These are phyloP conservation scores for Leishmania gerbilli DNA, from an alignment of 208 protist species.

Conservation along the genomic window DNA sequence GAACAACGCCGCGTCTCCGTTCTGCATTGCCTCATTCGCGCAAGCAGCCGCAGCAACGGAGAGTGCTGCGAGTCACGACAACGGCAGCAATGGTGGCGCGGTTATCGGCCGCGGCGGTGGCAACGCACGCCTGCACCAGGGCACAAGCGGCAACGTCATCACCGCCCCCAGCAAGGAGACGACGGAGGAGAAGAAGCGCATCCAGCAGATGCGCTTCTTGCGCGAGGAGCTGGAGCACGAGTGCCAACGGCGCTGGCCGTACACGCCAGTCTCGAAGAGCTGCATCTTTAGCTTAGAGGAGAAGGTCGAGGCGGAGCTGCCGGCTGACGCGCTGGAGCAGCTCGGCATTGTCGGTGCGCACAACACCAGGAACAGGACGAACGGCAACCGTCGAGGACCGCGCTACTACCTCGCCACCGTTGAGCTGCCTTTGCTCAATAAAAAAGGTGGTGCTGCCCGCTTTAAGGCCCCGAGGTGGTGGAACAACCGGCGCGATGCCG, in stretches of 20 bases:
- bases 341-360: conserved; percentile 34
- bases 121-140: conserved; percentile 29
- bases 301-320: conserved; percentile 43
- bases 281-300: conserved; percentile 66
- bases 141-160: conserved; percentile 61
- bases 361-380: conserved; percentile 35
- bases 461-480: conserved; percentile 60
- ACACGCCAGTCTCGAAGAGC: conserved; percentile 68
- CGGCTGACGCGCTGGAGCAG: conserved; percentile 31
- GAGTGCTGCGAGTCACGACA: background rate
- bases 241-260: conserved; percentile 66
- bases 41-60: conserved; percentile 2
- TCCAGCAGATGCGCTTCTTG: conserved; percentile 59
- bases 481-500: conserved; percentile 47
- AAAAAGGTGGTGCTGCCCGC: conserved; percentile 50
- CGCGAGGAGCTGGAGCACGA: conserved; percentile 60
- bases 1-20: conserved; percentile 46
- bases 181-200: conserved; percentile 49
- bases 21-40: conserved; percentile 17
- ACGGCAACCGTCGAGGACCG: conserved; percentile 49
- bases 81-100: conserved; percentile 4
- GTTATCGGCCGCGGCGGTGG: conserved; percentile 22
- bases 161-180: conserved; percentile 44
- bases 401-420: conserved; percentile 55
- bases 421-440: conserved; percentile 70